Evolutionary conservation across 2,329 filamentous ascomycete genomes (phyloP).

Genomic region (Xylariomycetidae sp.): DNA sequence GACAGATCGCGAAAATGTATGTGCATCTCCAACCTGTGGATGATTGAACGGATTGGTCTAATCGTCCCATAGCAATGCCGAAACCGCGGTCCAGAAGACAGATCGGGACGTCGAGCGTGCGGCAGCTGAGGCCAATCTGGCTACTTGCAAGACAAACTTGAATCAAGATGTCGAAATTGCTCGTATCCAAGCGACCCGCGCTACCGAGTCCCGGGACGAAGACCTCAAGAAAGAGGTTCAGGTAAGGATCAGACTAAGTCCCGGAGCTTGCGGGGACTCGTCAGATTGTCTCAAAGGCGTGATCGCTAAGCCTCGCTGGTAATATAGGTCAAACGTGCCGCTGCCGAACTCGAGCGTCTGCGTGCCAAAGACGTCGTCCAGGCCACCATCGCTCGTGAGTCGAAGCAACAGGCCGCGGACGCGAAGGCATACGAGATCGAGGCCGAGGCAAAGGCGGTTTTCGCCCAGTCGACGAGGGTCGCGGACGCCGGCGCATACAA

Average conservation of each 20-base stretch:
- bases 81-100: constrained; percentile 80
- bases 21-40: constrained; percentile 1
- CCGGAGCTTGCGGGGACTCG: too few species aligned
- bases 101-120: constrained; percentile 80
- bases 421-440: constrained; percentile 60
- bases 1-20: constrained; percentile 76
- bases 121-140: constrained; percentile 69
- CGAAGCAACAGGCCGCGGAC: constrained; percentile 65
- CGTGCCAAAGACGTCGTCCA: constrained; percentile 75
- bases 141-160: constrained; percentile 67
- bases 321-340: constrained; percentile 72
- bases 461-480: constrained; percentile 48
- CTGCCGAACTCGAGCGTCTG: constrained; percentile 75
- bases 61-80: constrained; percentile 34
- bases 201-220: constrained; percentile 71
- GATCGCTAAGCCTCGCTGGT: too few species aligned
- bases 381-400: constrained; percentile 65
- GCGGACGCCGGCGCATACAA: constrained; percentile 50
- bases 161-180: constrained; percentile 71
- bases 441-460: constrained; percentile 53
- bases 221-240: constrained; percentile 75
- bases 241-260: too few species aligned
- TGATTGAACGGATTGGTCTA: not conserved
- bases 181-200: constrained; percentile 67
- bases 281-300: too few species aligned